These are phyloP conservation scores for Diaporthe sp. DNA, from an alignment of 2,329 filamentous ascomycete genomes.

Conservation along the genomic window DNA sequence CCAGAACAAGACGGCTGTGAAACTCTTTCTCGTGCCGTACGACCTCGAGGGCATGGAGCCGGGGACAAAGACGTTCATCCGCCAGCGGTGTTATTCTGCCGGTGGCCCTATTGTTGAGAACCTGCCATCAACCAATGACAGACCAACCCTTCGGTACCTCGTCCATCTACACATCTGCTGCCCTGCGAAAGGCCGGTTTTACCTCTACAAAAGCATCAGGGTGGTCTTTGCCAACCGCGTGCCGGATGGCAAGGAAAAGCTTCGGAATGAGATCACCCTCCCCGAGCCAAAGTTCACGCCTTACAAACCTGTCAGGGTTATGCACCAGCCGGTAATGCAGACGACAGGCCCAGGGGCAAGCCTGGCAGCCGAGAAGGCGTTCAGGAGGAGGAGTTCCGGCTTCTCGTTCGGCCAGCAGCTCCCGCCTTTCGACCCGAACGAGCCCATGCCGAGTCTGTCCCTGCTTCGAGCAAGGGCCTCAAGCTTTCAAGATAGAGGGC, in stretches of 20 bases:
- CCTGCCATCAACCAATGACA: constrained; percentile 58
- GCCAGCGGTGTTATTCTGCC: constrained; percentile 92
- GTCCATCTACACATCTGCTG: constrained; percentile 95
- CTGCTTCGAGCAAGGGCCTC: constrained; percentile 22
- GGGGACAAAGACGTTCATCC: constrained; percentile 94
- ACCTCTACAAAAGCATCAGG: constrained; percentile 90
- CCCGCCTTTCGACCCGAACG: constrained; percentile 16
- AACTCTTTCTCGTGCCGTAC: constrained; percentile 94
- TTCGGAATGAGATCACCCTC: constrained; percentile 89
- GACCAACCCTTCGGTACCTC: constrained; percentile 87
- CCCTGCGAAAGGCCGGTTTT: constrained; percentile 85
- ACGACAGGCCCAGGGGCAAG: constrained; percentile 57
- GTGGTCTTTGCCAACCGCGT: constrained; percentile 98
- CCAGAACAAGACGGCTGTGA: constrained; percentile 97
- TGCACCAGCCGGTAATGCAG: constrained; percentile 54
- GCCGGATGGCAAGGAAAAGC: constrained; percentile 92
- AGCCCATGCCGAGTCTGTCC: constrained; percentile 35
- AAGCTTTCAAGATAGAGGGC: constrained; percentile 31
- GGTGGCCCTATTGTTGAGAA: constrained; percentile 83
- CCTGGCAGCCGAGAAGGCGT: constrained; percentile 72
- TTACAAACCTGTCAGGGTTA: constrained; percentile 79
- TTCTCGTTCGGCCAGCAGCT: constrained; percentile 53
- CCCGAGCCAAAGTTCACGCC: constrained; percentile 89
- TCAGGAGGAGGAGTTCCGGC: constrained; percentile 70
- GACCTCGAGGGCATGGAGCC: constrained; percentile 93